Base-by-base conservation (phyloP, 257 asterid genomes). In the Solanum okadae region DNA sequence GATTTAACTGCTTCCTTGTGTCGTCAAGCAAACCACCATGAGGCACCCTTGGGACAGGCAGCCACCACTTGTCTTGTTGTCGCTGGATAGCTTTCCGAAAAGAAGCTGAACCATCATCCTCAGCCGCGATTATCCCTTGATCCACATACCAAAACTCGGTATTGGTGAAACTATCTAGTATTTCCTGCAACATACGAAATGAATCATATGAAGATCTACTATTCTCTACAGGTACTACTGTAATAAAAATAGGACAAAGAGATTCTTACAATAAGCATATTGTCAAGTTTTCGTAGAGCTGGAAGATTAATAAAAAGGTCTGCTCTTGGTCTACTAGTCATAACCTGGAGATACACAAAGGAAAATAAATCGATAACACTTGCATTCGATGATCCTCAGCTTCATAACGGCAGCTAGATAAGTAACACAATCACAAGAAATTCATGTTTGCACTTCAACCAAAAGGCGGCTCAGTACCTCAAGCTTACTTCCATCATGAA, bases 51-150 rank as follows among this genome's bases (percentile, higher is more conserved):
- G 99, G 99, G 33, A 96, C 98, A 14, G 99, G 99, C 86, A 97
- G 91, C 99, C 99, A 96, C 99, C 99, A 96, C 90, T 97, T 97
- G 15, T 94, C 98, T 90, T 96, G 94, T 90, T 96, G 97, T n/a
- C 99, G 90, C 78, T 93, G 93, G 86, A 90, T 86, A 33, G 94
- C 89, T 90, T 94, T 95, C 83, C 91, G 91, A 87, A 93, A 90
- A 16, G 98, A 93, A 56, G 90, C 91, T 27, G 98, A 93, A 83
- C 95, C 98, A 91, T 92, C 97, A 11, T 92, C 92, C 87, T 93
- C 98, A 15, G 92, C 87, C 71, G 98, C 92, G 56, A 89, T 91
- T 72, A 93, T 88, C 23, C 98, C 98, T 90, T 97, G 94, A 93
- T 97, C 99, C 56, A 97, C 93, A 72, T 96, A 95, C 95, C 98